Evolutionary conservation across 768 basidiomycete genomes (phyloP), one percentile per base, ranked within the genome.

Genomic region (Suillus hirtellus): DNA sequence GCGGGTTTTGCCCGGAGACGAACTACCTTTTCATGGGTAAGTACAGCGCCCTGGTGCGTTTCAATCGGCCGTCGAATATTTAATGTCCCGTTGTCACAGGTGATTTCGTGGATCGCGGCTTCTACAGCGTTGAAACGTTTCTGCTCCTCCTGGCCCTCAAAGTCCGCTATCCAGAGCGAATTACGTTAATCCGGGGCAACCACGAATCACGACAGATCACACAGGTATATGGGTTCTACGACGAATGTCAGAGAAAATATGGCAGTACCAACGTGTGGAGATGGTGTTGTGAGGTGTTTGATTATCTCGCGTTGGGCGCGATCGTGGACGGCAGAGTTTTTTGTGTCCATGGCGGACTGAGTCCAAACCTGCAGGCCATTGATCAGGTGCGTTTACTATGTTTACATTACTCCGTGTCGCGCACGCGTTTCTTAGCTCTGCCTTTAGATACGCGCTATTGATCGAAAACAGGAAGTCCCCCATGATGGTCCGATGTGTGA

Each of bases 401-500:
- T 68, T 64, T 65, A 31, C 63, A 70, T 64, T 68, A 60, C 66
- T 66, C 65, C 66, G 67, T 60, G 61, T 46, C 61, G 60, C 46
- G 65, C 60, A 42, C 54, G 47, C 60, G 17, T 62, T 31, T 50
- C 11, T 61, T 44, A 61, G 59, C 31, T 64, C 60, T 58, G 40
- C 11, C 17, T 42, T 42, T 74, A 92, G 95, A 98, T 99, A 69
- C 90, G 96, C 59, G 84, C 89, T 43, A 96, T 99, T 69, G 96
- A 98, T 80, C 80, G 96, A 40, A 95, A 96, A 75, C 95, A 96
- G 75, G 96, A 99, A 73, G 96, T 99, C 27, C 96, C 96, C 34
- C 96, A 99, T 75, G 96, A 99, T 72, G 96, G 96, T 14, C 89
- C 95, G 9, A 98, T 99, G 96, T 99, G 96, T 72, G 96, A 99